Base-by-base conservation (phyloP, 768 basidiomycete species). In the Suillus cothurnatus region DNA sequence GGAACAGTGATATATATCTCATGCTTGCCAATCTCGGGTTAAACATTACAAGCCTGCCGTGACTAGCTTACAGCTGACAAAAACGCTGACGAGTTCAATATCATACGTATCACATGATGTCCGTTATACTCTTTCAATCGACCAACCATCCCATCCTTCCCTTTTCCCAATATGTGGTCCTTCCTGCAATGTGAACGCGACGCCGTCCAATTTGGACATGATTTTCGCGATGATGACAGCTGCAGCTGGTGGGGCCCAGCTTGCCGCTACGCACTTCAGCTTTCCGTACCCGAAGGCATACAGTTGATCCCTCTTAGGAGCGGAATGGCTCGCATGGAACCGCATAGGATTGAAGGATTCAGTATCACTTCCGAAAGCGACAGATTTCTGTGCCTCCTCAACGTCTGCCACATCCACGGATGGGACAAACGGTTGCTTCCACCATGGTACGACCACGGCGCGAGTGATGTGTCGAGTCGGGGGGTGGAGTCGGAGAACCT, bases 191-290 rank as follows among this genome's bases (percentile, higher is more conserved):
- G 26, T 55, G 62, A 73, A 73, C 6, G 66, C 66, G 0, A 67
- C 65, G 0, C 63, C 69, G 8, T 74, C 68, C 11, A 80, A 32
- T 6, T 69, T 69, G 11, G 78, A 72, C 3, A 84, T 61, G 6
- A 83, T 69, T 3, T 77, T 77, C 0, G 77, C 84, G 1, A 74
- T 74, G 15, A 86, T 77, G 0, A 84, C 64, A 0, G 75, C 85
- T 2, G 79, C 82, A 0, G 84, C 83, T 66, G 81, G 73, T 0
- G 86, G 85, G 4, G 86, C 86, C 84, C 84, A 85, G 4, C 72
- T 75, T 17, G 72, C 70, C 2, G 83, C 86, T 11, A 82, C 73
- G 63, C 86, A 87, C 32, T 76, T 73, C 14, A 84, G 71, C 9
- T 71, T 78, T 1, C 58, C 84, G 63, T 74, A 68, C 7, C 86